These are phyloP conservation scores for Macrocystidia cucumis DNA, from an alignment of 1,284 basidiomycete genomes.

Conservation along the genomic window DNA sequence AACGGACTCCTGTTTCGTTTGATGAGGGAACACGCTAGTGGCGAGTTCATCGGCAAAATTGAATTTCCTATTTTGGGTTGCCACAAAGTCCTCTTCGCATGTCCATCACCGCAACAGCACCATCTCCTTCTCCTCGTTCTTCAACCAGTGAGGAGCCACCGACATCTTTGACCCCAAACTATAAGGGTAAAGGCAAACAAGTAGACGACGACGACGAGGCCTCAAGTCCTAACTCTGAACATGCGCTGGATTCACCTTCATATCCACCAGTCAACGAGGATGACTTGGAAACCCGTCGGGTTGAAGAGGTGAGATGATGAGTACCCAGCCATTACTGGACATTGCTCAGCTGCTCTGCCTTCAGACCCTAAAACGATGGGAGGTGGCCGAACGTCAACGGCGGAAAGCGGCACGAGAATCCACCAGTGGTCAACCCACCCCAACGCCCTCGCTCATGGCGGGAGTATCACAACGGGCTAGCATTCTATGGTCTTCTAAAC, in stretches of 20 bases:
- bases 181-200: no score
- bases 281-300: conserved; percentile 52
- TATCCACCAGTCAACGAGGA: conserved; percentile 66
- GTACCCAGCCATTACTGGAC: conserved; percentile 1
- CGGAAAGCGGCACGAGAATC: conserved; percentile 55
- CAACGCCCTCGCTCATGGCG: conserved; percentile 39
- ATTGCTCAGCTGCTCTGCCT: conserved; percentile 7
- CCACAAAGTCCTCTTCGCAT: no score
- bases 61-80: neutral
- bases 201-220: neutral
- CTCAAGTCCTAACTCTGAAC: neutral
- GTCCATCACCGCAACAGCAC: no score
- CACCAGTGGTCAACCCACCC: conserved; percentile 11
- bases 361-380: conserved; percentile 69
- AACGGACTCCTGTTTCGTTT: no score
- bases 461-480: conserved; percentile 50
- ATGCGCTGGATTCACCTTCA: no score
- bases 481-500: conserved; percentile 38
- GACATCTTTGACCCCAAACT: no score
- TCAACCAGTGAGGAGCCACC: no score
- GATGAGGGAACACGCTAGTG: no score
- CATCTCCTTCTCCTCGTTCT: neutral
- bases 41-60: neutral
- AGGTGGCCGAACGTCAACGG: conserved; percentile 60
- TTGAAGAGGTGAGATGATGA: conserved; percentile 53